These are phyloP conservation scores for Chlamydomonas incerta DNA, from an alignment of 139 green algal genomes.

Conservation along the genomic window DNA sequence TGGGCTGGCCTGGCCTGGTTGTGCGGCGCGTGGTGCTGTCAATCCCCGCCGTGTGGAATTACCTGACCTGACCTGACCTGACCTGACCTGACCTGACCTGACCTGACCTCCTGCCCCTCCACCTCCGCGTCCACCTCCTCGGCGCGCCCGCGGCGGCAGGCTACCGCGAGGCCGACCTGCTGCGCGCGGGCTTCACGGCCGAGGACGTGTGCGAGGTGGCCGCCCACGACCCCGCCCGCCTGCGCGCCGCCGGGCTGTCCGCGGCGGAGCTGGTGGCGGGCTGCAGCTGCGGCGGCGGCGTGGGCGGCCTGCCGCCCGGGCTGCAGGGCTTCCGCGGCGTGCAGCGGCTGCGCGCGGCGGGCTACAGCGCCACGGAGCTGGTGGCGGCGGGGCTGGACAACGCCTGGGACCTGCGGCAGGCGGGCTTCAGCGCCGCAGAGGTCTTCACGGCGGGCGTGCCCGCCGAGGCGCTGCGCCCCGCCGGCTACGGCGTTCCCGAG, in stretches of 20 bases:
- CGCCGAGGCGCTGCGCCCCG: constrained; percentile 10
- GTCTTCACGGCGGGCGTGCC: constrained; percentile 17
- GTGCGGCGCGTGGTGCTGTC: too few species aligned
- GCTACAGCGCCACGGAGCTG: constrained; percentile 36
- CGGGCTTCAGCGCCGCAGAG: constrained; percentile 13
- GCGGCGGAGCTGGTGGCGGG: constrained; percentile 12
- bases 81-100: too few species aligned
- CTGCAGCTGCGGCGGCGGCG: neutral
- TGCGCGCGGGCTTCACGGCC: constrained; percentile 3
- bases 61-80: too few species aligned
- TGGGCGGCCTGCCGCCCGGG: neutral
- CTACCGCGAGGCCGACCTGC: constrained; percentile 9
- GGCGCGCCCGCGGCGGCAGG: neutral
- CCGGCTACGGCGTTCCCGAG: constrained; percentile 26
- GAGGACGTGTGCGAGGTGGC: neutral
- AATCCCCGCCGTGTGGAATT: too few species aligned
- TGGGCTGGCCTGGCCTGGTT: too few species aligned
- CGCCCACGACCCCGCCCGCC: neutral
- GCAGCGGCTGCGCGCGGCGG: constrained; percentile 15
- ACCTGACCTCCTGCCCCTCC: too few species aligned
- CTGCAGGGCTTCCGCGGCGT: constrained; percentile 34
- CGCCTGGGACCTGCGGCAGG: constrained; percentile 23
- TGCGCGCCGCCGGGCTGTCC: constrained; percentile 29
- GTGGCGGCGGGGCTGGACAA: constrained; percentile 35
- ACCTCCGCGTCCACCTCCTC: too few species aligned